Evolutionary conservation across 2,329 filamentous ascomycete species (phyloP), one percentile per base, ranked within the genome.

Genomic region (Aureobasidium sp.): DNA sequence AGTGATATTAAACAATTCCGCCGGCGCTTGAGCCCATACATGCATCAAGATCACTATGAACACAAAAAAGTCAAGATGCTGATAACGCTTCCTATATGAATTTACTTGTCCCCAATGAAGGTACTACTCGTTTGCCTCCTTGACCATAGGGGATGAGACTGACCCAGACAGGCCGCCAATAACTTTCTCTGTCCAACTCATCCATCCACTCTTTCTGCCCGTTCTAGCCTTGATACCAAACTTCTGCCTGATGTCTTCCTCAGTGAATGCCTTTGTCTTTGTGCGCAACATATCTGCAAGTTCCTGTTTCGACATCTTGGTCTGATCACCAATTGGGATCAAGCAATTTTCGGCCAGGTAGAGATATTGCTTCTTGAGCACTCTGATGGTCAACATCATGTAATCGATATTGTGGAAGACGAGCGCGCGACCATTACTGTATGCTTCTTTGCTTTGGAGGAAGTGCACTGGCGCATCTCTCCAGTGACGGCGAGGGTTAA

Each of bases 341-440:
- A 93, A 71, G 64, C 88, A 87, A 15, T 58, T 58, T 60, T 79
- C 79, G 1, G 89, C 89, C 11, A 93, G 79, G 59, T 86, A 78
- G 53, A 79, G 76, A 68, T 93, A 93, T 70, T 92, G 85, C 72
- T 90, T 90, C 63, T 79, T 79, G 68, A 92, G 69, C 20, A 92
- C 74, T 47, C 82, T 81, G 37, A 89, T 72, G 0, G 89, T 90
- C 64, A 92, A 83, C 80, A 90, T 87, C 57, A 92, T 76, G 71
- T 90, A 93, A 73, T 92, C 89, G 68, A 93, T 90, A 69, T 91
- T 86, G 72, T 88, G 86, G 70, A 93, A 92, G 6, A 91, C 87
- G 7, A 93, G 80, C 0, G 89, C 89, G 22, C 84, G 77, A 69
- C 90, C 85, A 8, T 78, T 74, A 0, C 83, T 79, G 68, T 92